phyloP scores from a whole-genome alignment of 192 early-diverging fungal genomes.

The Helicostylum pulchrum region DNA sequence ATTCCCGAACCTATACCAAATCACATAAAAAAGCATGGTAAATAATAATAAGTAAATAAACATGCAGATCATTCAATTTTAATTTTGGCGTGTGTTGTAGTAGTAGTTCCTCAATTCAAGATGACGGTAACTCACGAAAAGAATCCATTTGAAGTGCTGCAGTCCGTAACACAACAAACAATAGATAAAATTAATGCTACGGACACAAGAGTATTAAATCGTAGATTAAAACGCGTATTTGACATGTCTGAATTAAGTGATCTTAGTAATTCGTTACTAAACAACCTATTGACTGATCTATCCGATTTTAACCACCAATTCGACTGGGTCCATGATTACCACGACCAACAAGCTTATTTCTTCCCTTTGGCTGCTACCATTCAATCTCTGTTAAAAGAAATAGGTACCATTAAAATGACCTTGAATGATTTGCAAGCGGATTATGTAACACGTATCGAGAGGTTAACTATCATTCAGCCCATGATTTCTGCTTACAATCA shows the following conservation, averaged over 20 bases:
- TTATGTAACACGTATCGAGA: slow-evolving; percentile 56
- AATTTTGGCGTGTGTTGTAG: too few relatives aligned
- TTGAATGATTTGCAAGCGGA: slow-evolving; percentile 59
- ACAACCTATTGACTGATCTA: slow-evolving; percentile 50
- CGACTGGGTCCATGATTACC: slow-evolving; percentile 38
- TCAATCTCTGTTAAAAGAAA: slow-evolving; percentile 47
- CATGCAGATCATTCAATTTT: background rate
- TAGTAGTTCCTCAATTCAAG: background rate
- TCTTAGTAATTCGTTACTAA: slow-evolving; percentile 54
- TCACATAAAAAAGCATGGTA: background rate
- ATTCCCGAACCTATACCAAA: too few relatives aligned
- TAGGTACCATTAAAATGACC: slow-evolving; percentile 48
- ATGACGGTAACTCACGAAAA: background rate
- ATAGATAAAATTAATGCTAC: slow-evolving; percentile 40
- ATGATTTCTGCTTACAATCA: too few relatives aligned
- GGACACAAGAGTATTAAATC: slow-evolving; percentile 51
- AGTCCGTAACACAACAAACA: background rate
- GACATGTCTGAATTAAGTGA: slow-evolving; percentile 54
- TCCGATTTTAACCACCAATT: slow-evolving; percentile 43
- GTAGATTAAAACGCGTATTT: slow-evolving; percentile 48
- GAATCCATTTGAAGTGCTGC: slow-evolving; percentile 7
- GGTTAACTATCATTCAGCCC: slow-evolving; percentile 26
- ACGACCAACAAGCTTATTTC: slow-evolving; percentile 31
- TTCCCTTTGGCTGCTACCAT: slow-evolving; percentile 43
- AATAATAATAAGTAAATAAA: background rate